A percentile compares a stretch with the other conserved stretches of the same genome.
Conservation (phyloP, 805 yeast species). For the Sugiyamaella americana region DNA sequence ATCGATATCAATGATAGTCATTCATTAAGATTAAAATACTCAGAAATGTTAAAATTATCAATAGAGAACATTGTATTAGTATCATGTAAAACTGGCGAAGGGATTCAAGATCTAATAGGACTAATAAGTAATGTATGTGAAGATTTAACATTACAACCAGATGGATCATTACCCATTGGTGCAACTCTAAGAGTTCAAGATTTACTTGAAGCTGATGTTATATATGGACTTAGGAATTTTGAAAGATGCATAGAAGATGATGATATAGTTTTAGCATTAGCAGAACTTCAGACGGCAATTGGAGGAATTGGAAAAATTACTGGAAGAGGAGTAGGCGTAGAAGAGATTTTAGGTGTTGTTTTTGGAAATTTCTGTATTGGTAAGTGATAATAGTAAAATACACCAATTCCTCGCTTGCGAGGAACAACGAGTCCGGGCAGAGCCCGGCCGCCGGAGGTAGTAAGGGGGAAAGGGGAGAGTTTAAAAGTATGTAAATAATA, state of each 20-base stretch:
- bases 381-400: too few species aligned
- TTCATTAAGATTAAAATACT: neutral
- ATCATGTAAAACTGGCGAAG: conserved; percentile 57
- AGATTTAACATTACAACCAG: conserved; percentile 39
- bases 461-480: too few species aligned
- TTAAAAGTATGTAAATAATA: too few species aligned
- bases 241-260: conserved; percentile 28
- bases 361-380: conserved; percentile 94
- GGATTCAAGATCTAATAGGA: conserved; percentile 44
- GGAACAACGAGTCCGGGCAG: too few species aligned
- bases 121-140: conserved; percentile 44
- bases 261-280: conserved; percentile 78
- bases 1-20: neutral
- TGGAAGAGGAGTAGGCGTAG: conserved; percentile 82
- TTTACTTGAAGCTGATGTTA: conserved; percentile 65
- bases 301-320: conserved; percentile 91
- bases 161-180: conserved; percentile 49
- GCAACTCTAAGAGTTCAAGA: conserved; percentile 75
- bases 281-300: conserved; percentile 63
- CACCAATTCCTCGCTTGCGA: too few species aligned
- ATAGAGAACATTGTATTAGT: conserved; percentile 29
- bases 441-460: too few species aligned
- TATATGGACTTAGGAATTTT: conserved; percentile 68
- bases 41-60: conserved; percentile 9
- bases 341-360: conserved; percentile 85